These are phyloP conservation scores for Zychaea mexicana DNA, from an alignment of 371 early-diverging fungal species.

Conservation along the genomic window DNA sequence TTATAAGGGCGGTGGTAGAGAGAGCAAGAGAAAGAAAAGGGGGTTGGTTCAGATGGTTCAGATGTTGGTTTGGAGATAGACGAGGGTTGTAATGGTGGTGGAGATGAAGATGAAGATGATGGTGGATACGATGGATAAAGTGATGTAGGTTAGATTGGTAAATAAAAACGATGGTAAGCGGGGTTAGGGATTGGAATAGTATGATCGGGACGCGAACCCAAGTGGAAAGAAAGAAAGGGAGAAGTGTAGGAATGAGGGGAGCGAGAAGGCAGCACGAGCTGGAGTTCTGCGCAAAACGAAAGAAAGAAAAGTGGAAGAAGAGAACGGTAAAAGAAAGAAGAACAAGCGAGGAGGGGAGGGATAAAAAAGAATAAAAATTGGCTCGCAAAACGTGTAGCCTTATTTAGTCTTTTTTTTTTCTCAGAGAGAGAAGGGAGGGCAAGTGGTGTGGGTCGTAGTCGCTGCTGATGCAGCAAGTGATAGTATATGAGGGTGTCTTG, in stretches of 20 bases:
- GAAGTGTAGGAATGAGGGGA: background rate
- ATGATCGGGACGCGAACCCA: conserved; percentile 10
- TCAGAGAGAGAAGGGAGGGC: background rate
- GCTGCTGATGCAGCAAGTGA: no score
- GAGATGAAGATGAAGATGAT: background rate
- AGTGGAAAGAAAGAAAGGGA: conserved; percentile 11
- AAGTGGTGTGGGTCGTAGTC: no score
- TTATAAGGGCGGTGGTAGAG: no score
- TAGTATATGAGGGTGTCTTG: no score
- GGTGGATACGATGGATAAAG: background rate
- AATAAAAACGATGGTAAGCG: no score
- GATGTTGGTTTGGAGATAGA: no score
- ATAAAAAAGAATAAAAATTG: background rate
- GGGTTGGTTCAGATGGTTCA: no score
- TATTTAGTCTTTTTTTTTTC: background rate
- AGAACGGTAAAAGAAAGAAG: background rate
- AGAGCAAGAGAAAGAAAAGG: no score
- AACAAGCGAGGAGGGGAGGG: background rate
- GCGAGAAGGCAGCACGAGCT: conserved; percentile 1
- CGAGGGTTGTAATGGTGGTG: background rate
- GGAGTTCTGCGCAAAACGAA: conserved; percentile 2
- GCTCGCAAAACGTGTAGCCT: background rate
- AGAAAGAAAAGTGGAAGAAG: no score
- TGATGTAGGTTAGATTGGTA: no score
- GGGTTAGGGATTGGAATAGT: conserved; percentile 12